Conservation (phyloP, 352 stramenopile species). For the Phytophthora vignae region DNA sequence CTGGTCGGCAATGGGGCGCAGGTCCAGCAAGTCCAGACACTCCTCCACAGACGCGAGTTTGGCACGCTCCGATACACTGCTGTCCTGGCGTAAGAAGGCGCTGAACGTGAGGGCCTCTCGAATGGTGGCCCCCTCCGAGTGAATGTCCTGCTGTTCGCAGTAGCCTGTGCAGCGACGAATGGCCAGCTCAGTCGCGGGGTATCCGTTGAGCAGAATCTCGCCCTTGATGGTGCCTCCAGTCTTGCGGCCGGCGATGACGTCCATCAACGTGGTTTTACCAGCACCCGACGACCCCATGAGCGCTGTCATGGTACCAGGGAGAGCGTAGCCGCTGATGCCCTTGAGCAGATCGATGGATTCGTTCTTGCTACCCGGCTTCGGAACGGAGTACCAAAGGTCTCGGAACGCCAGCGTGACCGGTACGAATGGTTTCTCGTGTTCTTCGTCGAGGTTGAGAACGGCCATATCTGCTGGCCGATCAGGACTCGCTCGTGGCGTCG, state of each 20-base stretch:
- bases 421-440: conserved; percentile 12
- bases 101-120: conserved; percentile 90
- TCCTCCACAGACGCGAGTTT: conserved; percentile 45
- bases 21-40: conserved; percentile 42
- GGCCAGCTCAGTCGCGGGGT: conserved; percentile 31
- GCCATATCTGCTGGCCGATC: conserved; percentile 4
- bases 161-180: conserved; percentile 47
- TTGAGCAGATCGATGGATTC: conserved; percentile 71
- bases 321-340: conserved; percentile 57
- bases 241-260: conserved; percentile 86
- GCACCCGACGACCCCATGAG: conserved; percentile 63
- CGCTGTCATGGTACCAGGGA: conserved; percentile 50
- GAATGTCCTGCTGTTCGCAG: conserved; percentile 31
- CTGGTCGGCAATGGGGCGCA: conserved; percentile 42
- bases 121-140: conserved; percentile 63
- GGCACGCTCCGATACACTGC: conserved; percentile 28
- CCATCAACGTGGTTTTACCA: conserved; percentile 69
- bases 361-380: conserved; percentile 9
- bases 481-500: conserved; percentile 7
- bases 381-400: conserved; percentile 42
- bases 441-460: conserved; percentile 19
- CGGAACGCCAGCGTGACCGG: conserved; percentile 38
- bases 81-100: conserved; percentile 74
- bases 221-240: conserved; percentile 67
- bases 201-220: conserved; percentile 60